A percentile compares a stretch with the other conserved stretches of the same genome.
phyloP scores from a whole-genome alignment of 495 filamentous ascomycete genomes.

The Lasiosphaeria hispida region DNA sequence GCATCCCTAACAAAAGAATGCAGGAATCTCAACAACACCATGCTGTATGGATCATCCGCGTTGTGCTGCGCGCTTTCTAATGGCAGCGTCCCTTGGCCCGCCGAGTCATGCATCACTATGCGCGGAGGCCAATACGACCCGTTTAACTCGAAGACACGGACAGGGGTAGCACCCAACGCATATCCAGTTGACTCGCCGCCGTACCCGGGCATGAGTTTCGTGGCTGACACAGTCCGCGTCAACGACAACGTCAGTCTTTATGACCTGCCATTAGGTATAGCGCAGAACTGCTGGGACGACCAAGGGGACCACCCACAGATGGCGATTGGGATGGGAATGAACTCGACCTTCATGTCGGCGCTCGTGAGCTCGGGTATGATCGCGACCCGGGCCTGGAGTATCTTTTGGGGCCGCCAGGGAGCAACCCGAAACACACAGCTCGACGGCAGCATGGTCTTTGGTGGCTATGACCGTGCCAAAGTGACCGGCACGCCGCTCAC shows the following conservation, averaged over 20 bases:
- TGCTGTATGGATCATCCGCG: neutral
- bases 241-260: too few relatives aligned
- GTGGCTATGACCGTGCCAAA: too few relatives aligned
- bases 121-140: neutral
- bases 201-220: too few relatives aligned
- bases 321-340: conserved; percentile 31
- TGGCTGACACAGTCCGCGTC: too few relatives aligned
- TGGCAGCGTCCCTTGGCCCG: neutral
- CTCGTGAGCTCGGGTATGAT: conserved; percentile 27
- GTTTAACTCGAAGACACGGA: neutral
- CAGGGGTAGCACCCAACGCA: too few relatives aligned
- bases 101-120: neutral
- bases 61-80: neutral
- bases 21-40: neutral
- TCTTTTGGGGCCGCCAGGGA: conserved; percentile 35
- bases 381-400: conserved; percentile 29
- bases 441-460: conserved; percentile 37
- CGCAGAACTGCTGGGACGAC: conserved; percentile 15
- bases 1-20: neutral
- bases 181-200: too few relatives aligned
- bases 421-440: conserved; percentile 16
- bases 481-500: too few relatives aligned
- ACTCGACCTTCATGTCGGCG: conserved; percentile 32
- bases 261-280: conserved; percentile 25
- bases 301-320: conserved; percentile 16